Evolutionary conservation across 371 early-diverging fungal genomes (phyloP), one percentile per base, ranked within the genome.

Genomic region (Parasitella parasitica): DNA sequence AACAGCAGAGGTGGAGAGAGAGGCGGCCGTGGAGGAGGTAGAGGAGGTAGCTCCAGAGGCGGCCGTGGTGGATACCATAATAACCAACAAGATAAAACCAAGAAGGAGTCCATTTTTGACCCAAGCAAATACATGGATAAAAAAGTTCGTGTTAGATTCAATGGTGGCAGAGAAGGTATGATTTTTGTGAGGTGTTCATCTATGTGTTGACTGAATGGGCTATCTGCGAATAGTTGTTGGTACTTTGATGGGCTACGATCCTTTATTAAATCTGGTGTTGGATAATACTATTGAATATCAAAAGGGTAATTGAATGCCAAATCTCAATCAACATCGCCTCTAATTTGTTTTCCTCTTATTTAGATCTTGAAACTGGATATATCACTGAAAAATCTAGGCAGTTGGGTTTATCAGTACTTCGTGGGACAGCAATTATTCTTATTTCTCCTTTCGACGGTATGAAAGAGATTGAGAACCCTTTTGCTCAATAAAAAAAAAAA

Each of bases 101-200:
- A 90, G 81, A 90, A 91, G 67, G 94, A 97, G 73, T 84, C 90
- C 4, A 95, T 97, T 63, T 79, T 97, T 54, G 97, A 97, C 74
- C 86, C 95, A 36, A 81, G 88, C 32, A 95, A 94, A 78, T 95
- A 95, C 83, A 86, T 90, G 85, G 91, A 97, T 66, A 94, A 95
- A 76, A 80, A 88, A 66, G 87, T 97, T 48, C 87, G 89, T 30
- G 95, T 96, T 53, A 92, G 96, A 83, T 96, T 94, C 76, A 89
- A 85, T 53, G 96, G 94, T 27, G 96, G 96, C n/a, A 86, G 97
- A 48, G 95, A 96, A 89, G 96, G 97, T 95, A 63, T 46, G 2
- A 34, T 39, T 41, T 3, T 37, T 15, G 24, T n/a, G n/a, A n/a
- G n/a, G n/a, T n/a, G 12, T 41, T 13, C 30, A 35, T 48, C 12